Percentiles rank a stretch among this genome's conserved stretches.
Conservation (phyloP, 2,329 filamentous ascomycete genomes). For the Bipolaris bicolor region DNA sequence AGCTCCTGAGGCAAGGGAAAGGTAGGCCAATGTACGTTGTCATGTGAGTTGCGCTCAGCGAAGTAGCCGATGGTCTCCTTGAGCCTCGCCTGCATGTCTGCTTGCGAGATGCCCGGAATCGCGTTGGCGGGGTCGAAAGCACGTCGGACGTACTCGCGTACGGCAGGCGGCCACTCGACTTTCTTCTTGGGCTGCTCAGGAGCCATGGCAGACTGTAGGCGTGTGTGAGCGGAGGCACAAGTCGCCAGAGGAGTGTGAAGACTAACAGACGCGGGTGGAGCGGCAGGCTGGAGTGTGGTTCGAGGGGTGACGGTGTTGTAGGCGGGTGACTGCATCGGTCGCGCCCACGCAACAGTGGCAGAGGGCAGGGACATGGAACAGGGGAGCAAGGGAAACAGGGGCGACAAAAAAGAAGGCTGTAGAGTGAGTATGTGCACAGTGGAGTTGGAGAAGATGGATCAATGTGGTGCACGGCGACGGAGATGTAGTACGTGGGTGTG, state of each 20-base stretch:
- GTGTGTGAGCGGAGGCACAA: conserved; percentile 20
- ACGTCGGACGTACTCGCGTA: conserved; percentile 86
- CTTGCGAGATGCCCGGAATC: conserved; percentile 51
- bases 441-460: neutral
- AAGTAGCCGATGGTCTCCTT: conserved; percentile 84
- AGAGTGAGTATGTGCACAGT: conserved; percentile 24
- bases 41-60: conserved; percentile 74
- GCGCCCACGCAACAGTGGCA: conserved; percentile 37
- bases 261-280: conserved; percentile 31
- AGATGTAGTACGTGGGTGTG: neutral
- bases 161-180: conserved; percentile 80
- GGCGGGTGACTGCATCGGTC: conserved; percentile 45
- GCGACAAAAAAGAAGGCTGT: conserved; percentile 11
- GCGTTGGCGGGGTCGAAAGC: conserved; percentile 78
- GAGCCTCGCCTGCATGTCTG: conserved; percentile 82
- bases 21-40: conserved; percentile 79
- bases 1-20: conserved; percentile 86
- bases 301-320: conserved; percentile 56
- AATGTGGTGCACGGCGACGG: conserved; percentile 7
- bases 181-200: conserved; percentile 52
- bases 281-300: conserved; percentile 41
- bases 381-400: conserved; percentile 10
- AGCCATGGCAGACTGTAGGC: conserved; percentile 24
- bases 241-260: neutral
- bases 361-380: conserved; percentile 39